Evolutionary conservation across 2,329 filamentous ascomycete species (phyloP).

Genomic region (Cordyceps farinosa): DNA sequence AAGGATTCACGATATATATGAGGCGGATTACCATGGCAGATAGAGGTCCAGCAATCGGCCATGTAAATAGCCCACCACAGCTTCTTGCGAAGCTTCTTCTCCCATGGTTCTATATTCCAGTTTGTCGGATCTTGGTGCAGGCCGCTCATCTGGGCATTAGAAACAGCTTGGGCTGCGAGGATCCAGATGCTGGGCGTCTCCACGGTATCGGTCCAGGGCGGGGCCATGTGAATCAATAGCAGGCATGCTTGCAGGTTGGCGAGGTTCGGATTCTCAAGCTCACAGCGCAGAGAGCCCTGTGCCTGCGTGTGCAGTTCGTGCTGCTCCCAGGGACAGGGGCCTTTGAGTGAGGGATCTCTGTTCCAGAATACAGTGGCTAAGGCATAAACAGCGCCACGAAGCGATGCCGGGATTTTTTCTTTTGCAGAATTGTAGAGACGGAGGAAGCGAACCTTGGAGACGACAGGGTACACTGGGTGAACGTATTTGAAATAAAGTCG

Average conservation of each 20-base stretch:
- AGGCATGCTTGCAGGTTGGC: conserved; percentile 45
- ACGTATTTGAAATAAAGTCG: conserved; percentile 45
- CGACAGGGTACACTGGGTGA: conserved; percentile 41
- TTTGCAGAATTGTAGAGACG: conserved; percentile 36
- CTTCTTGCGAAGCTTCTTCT: conserved; percentile 41
- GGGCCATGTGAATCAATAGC: conserved; percentile 42
- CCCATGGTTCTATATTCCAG: conserved; percentile 42
- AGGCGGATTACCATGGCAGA: conserved; percentile 45
- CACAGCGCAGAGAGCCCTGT: conserved; percentile 40
- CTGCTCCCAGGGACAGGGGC: conserved; percentile 36
- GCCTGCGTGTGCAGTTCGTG: conserved; percentile 40
- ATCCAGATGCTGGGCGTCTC: conserved; percentile 46
- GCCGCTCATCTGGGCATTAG: conserved; percentile 44
- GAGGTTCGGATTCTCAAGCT: conserved; percentile 45
- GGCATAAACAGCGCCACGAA: conserved; percentile 44
- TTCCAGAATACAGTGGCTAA: conserved; percentile 42
- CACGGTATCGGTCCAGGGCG: conserved; percentile 43
- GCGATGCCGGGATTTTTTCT: conserved; percentile 39
- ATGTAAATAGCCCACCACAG: conserved; percentile 45
- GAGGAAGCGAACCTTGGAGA: conserved; percentile 44
- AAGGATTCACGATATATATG: conserved; percentile 41
- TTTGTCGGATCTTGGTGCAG: conserved; percentile 40
- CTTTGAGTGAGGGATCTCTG: conserved; percentile 30
- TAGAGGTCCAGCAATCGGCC: conserved; percentile 43
- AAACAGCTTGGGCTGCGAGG: conserved; percentile 40